Base-by-base conservation (phyloP, 768 basidiomycete genomes). In the Termitomyces sp. region DNA sequence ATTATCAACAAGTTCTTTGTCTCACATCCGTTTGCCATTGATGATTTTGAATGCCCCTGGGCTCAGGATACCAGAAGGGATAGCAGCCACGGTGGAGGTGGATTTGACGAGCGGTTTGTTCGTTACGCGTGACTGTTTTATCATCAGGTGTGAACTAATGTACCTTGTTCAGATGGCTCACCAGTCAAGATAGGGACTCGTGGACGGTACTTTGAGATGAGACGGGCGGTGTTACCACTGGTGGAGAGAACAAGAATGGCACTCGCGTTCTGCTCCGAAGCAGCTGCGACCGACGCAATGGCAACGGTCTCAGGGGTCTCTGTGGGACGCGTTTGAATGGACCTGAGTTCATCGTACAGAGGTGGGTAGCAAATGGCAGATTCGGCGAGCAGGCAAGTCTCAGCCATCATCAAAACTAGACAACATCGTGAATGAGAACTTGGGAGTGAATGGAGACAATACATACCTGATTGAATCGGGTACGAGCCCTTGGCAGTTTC, bases 401-500 rank as follows among this genome's bases (percentile, higher is more conserved):
- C 97, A 56, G 96, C 97, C 97, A 99, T 99, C 96, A 98, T 96
- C 68, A 94, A 84, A 66, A 99, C 96, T 93, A 48, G 15, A 56
- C 11, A 17, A 38, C 0, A 32, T 3, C 17, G 10, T 36, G 66
- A 31, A 58, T 25, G 14, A 57, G 50, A 37, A 20, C 43, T 38
- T 9, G 34, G 5, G 34, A 6, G 17, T 36, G 29, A 42, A 42
- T 36, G 52, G 9, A 14, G 42, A 31, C 53, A 47, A 32, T 10
- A 74, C 86, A 36, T 70, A 90, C 94, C 94, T 56, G 97, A 96
- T 75, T 96, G 88, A 71, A 98, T 86, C 57, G 97, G 97, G 77
- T 99, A 99, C 65, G 84, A 79, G 63, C 97, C 97, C 82, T 98
- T 99, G 62, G 97, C 97, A 60, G 97, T 99, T 80, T 99, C 97